phyloP scores from a whole-genome alignment of 2,329 filamentous ascomycete genomes.

The Colletotrichum shisoi region DNA sequence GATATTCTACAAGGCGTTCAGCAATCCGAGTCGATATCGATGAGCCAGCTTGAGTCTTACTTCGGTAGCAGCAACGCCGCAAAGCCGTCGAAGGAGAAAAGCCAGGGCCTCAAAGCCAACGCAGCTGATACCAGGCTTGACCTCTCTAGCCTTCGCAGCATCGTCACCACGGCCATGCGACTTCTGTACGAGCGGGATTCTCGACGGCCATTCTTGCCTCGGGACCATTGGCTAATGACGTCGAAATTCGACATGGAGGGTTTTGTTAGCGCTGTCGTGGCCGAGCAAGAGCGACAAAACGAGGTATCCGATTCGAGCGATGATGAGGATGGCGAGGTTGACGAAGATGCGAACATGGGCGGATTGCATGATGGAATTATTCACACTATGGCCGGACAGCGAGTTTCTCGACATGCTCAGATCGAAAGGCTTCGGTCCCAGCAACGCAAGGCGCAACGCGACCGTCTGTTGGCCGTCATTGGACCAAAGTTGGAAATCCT shows the following conservation, averaged over 20 bases:
- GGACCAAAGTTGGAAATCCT: conserved; percentile 89
- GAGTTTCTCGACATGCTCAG: conserved; percentile 68
- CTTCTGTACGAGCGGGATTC: conserved; percentile 96
- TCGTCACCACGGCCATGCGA: conserved; percentile 80
- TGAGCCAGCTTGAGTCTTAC: conserved; percentile 35
- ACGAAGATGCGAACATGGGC: conserved; percentile 43
- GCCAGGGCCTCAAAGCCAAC: conserved; percentile 5
- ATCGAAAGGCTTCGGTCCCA: conserved; percentile 70
- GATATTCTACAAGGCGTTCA: conserved; percentile 57
- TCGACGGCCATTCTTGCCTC: conserved; percentile 80
- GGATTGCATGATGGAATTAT: conserved; percentile 30
- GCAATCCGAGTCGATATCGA: conserved; percentile 22
- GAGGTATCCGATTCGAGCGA: conserved; percentile 52
- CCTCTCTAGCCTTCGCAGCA: conserved; percentile 78
- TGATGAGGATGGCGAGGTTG: conserved; percentile 44
- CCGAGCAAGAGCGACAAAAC: conserved; percentile 82
- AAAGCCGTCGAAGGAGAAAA: conserved; percentile 20
- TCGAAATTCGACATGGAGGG: conserved; percentile 84
- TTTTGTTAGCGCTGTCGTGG: conserved; percentile 85
- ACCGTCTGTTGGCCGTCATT: conserved; percentile 77
- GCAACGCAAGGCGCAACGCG: conserved; percentile 71
- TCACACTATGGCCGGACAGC: conserved; percentile 60
- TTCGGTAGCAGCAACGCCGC: conserved; percentile 20
- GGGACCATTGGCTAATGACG: conserved; percentile 95
- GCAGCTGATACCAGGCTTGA: conserved; percentile 59